Base-by-base conservation (phyloP, 2,329 filamentous ascomycete genomes). In the Venturia carpophila region DNA sequence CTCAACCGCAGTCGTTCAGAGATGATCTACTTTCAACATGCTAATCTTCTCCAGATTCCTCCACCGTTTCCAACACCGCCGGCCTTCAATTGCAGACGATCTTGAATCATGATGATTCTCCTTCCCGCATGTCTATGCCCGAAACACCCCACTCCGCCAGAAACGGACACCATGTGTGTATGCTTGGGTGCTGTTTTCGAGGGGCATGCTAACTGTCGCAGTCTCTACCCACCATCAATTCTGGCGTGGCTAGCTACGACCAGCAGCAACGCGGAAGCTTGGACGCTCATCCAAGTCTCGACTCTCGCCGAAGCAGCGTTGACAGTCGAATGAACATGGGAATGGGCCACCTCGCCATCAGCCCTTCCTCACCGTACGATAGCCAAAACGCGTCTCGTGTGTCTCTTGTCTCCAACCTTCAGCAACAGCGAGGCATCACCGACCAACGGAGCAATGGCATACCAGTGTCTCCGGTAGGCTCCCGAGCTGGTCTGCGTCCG, bases 321-420 rank as follows among this genome's bases (percentile, higher is more conserved):
- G 89, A 92, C 74, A 91, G 89, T 74, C 84, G 89, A 68, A 87
- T 92, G 73, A 90, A 90, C 71, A 84, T 86, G 68, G 83, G 83
- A 56, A 87, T 92, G 74, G 83, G 81, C 65, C 87, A 90, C 58
- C 82, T 92, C 75, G 82, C 85, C 69, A 80, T 92, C 61, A 85
- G 85, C 63, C 83, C 82, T 58, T 81, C 81, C 1, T 89, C 87
- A 7, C 89, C 89, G 0, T 92, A 92, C 71, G 84, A 88, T 30
- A 91, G 86, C 73, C 86, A 89, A 70, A 92, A 92, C 74, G 85
- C 87, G 65, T 92, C 89, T 1, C 88, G 88, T 3, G 85, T 85
- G 1, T 92, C 89, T 1, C 84, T 92, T 27, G 88, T 90, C 65
- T 88, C 84, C 66, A 87, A 83, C 17, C 77, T 91, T 34, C 86